Conservation (phyloP, 2,329 filamentous ascomycete species). For the Beauveria pseudobassiana region DNA sequence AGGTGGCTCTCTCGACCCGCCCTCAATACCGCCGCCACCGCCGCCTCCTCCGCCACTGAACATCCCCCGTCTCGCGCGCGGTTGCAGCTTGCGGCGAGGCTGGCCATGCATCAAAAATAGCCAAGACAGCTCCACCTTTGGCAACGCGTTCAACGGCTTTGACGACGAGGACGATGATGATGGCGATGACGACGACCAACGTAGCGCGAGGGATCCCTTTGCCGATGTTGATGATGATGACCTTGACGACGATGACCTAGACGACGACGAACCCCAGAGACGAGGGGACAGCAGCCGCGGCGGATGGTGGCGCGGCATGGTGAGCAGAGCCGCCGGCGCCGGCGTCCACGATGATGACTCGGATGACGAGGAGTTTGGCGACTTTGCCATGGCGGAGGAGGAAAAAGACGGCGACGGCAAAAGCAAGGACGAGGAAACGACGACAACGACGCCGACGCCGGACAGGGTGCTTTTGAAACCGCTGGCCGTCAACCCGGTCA, state of each 20-base stretch:
- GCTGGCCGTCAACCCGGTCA: conserved; percentile 44
- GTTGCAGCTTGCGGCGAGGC: conserved; percentile 79
- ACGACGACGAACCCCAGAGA: conserved; percentile 22
- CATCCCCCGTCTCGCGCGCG: conserved; percentile 77
- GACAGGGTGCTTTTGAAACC: conserved; percentile 47
- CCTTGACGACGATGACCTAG: conserved; percentile 30
- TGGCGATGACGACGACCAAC: conserved; percentile 23
- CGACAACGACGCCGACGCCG: conserved; percentile 12
- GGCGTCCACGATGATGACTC: conserved; percentile 31
- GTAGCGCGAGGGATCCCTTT: conserved; percentile 32
- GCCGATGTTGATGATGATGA: conserved; percentile 45
- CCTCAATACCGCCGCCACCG: conserved; percentile 50
- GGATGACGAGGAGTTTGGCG: conserved; percentile 59
- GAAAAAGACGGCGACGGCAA: conserved; percentile 21
- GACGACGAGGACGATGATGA: conserved; percentile 48
- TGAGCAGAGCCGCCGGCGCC: conserved; percentile 29
- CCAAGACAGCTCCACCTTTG: conserved; percentile 37
- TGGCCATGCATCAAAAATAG: conserved; percentile 64
- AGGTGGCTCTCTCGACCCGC: conserved; percentile 43
- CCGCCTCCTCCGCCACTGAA: conserved; percentile 75
- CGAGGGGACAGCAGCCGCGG: conserved; percentile 23
- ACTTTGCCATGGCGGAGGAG: conserved; percentile 59
- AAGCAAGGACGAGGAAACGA: background rate
- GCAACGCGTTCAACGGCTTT: conserved; percentile 36
- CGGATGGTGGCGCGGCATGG: conserved; percentile 42